phyloP scores from a whole-genome alignment of 1,284 basidiomycete genomes.

The Sanguinoderma infundibulare region DNA sequence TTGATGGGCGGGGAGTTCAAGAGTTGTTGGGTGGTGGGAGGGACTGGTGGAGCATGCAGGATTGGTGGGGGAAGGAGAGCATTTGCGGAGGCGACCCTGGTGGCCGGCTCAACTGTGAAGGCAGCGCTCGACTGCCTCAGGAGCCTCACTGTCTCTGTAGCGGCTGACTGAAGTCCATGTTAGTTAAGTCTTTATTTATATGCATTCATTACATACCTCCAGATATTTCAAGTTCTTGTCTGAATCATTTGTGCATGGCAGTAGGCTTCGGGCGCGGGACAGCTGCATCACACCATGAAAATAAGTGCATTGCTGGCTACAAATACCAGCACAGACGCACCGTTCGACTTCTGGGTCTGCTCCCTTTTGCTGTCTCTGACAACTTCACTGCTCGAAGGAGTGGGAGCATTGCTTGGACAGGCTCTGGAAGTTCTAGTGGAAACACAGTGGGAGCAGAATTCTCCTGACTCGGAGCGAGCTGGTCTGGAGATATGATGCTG shows the following conservation, averaged over 20 bases:
- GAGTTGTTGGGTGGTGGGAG: background rate
- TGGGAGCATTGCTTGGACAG: background rate
- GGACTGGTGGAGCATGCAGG: background rate
- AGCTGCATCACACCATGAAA: conserved; percentile 25
- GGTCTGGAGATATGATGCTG: background rate
- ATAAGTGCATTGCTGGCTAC: background rate
- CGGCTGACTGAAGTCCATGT: background rate
- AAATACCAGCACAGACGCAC: conserved; percentile 43
- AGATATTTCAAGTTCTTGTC: background rate
- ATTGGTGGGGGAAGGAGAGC: background rate
- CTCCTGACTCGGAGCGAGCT: background rate
- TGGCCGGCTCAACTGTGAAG: background rate
- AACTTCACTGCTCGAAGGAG: background rate
- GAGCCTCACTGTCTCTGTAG: background rate
- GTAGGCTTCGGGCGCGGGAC: conserved; percentile 64
- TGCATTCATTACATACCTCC: background rate
- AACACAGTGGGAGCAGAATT: background rate
- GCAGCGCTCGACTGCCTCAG: background rate
- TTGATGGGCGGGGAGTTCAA: background rate
- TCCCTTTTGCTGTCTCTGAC: conserved; percentile 49
- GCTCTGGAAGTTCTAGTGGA: background rate
- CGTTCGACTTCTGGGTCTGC: conserved; percentile 60
- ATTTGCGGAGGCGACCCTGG: background rate
- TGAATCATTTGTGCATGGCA: conserved; percentile 53
- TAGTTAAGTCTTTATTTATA: background rate